Conservation (phyloP, 2,329 filamentous ascomycete species). For the Didymella lethalis region DNA sequence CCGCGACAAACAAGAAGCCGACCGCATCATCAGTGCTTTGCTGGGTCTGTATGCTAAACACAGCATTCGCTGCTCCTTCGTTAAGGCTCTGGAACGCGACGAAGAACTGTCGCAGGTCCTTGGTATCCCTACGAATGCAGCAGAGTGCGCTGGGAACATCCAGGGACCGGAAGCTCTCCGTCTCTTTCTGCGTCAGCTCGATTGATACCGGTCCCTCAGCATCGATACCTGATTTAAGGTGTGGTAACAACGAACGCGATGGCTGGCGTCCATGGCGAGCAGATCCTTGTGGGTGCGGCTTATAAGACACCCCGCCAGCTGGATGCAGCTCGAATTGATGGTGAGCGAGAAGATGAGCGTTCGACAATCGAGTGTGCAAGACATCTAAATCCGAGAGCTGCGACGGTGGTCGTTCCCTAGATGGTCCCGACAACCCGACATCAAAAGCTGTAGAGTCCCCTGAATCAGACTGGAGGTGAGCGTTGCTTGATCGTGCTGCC, state of each 20-base stretch:
- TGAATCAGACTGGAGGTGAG: not conserved
- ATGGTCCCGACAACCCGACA: not conserved
- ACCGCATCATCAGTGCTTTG: not conserved
- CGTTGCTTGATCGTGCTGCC: not conserved
- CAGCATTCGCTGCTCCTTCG: slow-evolving; percentile 47
- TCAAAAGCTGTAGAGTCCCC: not conserved
- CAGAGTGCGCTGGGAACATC: slow-evolving; percentile 23
- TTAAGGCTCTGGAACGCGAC: slow-evolving; percentile 39
- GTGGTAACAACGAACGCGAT: slow-evolving; percentile 16
- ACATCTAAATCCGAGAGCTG: slow-evolving; percentile 15
- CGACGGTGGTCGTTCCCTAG: not conserved
- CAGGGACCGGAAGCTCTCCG: slow-evolving; percentile 16
- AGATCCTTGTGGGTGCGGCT: slow-evolving; percentile 1
- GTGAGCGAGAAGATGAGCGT: slow-evolving; percentile 18
- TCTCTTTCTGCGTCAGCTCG: slow-evolving; percentile 19
- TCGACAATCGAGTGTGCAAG: slow-evolving; percentile 18
- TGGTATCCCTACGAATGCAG: slow-evolving; percentile 22
- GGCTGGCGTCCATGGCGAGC: slow-evolving; percentile 14
- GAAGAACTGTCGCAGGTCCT: slow-evolving; percentile 13
- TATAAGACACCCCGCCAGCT: slow-evolving; percentile 18
- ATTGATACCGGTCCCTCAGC: not conserved
- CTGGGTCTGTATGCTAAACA: slow-evolving; percentile 36
- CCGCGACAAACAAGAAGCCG: slow-evolving; percentile 30
- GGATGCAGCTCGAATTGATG: slow-evolving; percentile 21
- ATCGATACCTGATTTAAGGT: slow-evolving; percentile 4